Percentiles rank a stretch among this genome's conserved stretches.
These are phyloP conservation scores for Coriaria nepalensis DNA, from an alignment of 306 rosid species.

Conservation along the genomic window DNA sequence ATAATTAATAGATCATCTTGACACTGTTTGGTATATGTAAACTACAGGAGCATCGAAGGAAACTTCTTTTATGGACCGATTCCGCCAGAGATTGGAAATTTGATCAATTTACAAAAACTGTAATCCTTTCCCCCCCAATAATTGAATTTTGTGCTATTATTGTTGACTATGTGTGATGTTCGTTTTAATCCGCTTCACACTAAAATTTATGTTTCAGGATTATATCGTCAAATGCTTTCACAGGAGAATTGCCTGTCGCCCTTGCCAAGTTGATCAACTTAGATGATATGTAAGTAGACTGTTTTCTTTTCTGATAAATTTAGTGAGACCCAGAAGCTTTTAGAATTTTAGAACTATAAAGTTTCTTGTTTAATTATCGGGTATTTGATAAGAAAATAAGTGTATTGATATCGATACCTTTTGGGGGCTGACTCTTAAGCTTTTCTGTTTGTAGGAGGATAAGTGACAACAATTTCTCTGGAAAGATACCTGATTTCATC, in stretches of 20 bases:
- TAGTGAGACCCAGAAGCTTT: slow-evolving; percentile 1
- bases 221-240: slow-evolving; percentile 64
- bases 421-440: slow-evolving; percentile 4
- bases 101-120: slow-evolving; percentile 54
- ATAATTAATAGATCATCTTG: no score
- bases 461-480: slow-evolving; percentile 59
- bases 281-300: slow-evolving; percentile 59
- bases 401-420: not conserved
- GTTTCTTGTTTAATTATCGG: no score
- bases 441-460: slow-evolving; percentile 53
- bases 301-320: slow-evolving; percentile 8
- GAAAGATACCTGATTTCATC: slow-evolving; percentile 71
- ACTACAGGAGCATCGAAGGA: slow-evolving; percentile 82
- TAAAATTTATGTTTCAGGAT: slow-evolving; percentile 29
- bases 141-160: not conserved
- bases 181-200: not conserved
- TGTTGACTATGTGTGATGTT: not conserved
- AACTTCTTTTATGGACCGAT: slow-evolving; percentile 52
- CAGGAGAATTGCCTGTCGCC: slow-evolving; percentile 53
- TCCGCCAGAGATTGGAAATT: slow-evolving; percentile 53
- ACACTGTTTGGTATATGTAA: slow-evolving; percentile 4
- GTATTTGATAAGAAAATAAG: not conserved
- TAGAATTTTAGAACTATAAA: no score
- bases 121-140: slow-evolving; percentile 27
- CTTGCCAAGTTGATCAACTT: slow-evolving; percentile 62